Evolutionary conservation across 805 yeast species (phyloP).

Genomic region (Pichia pseudocactophila): DNA sequence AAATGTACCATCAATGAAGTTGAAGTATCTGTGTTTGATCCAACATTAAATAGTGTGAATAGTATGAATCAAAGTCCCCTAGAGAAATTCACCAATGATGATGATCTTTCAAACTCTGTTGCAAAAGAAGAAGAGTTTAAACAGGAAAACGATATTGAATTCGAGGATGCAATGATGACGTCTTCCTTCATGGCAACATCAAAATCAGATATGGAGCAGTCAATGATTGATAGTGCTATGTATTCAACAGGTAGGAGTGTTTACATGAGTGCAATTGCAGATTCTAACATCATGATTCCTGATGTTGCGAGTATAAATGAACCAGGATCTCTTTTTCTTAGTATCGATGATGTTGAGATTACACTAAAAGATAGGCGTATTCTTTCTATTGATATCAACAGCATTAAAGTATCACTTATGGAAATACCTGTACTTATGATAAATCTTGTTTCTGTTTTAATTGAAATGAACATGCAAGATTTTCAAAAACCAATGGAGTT

Average conservation of each 20-base stretch:
- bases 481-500: neutral
- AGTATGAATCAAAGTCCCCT: no score
- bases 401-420: conserved; percentile 34
- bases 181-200: conserved; percentile 26
- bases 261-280: conserved; percentile 64
- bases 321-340: conserved; percentile 1
- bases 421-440: conserved; percentile 35
- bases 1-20: conserved; percentile 30
- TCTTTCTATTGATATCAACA: conserved; percentile 32
- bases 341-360: conserved; percentile 2
- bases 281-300: conserved; percentile 26
- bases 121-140: no score
- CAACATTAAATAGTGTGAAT: conserved; percentile 21
- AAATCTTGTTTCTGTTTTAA: conserved; percentile 31
- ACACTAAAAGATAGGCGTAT: conserved; percentile 16
- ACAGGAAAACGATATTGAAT: conserved; percentile 15
- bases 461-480: conserved; percentile 22
- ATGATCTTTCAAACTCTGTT: no score
- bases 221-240: conserved; percentile 45
- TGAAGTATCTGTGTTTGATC: conserved; percentile 31
- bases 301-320: neutral
- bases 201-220: conserved; percentile 24
- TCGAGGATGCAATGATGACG: conserved; percentile 31
- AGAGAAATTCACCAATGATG: no score
- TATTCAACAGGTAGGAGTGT: conserved; percentile 60